Conservation (phyloP, 2,329 filamentous ascomycete species). For the Cladosporium sp. region DNA sequence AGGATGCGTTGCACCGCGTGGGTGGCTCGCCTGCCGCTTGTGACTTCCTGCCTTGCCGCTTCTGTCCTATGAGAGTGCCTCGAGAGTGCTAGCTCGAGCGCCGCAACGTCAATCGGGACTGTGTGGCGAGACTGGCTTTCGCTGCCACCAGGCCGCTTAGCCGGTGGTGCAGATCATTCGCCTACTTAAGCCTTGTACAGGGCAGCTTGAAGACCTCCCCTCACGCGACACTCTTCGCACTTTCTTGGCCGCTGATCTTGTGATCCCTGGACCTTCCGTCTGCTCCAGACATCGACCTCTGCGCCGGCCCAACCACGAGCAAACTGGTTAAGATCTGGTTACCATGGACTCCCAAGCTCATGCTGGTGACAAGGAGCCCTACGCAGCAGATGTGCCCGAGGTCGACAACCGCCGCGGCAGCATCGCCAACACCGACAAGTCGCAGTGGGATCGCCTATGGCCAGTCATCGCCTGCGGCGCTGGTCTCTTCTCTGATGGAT, state of each 20-base stretch:
- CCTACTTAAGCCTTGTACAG: background rate
- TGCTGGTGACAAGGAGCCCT: background rate
- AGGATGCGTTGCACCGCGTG: background rate
- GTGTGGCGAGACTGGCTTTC: too few relatives aligned
- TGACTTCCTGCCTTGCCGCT: background rate
- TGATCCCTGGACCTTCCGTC: background rate
- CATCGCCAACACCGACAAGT: constrained; percentile 20
- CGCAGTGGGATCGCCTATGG: constrained; percentile 51
- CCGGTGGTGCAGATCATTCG: background rate
- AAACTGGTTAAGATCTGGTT: background rate
- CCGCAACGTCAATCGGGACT: too few relatives aligned
- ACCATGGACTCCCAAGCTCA: background rate
- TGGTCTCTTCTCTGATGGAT: constrained; percentile 86
- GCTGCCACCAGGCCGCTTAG: too few relatives aligned
- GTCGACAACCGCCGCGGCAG: background rate
- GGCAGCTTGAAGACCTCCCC: background rate
- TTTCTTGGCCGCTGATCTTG: background rate
- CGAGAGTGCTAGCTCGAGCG: too few relatives aligned
- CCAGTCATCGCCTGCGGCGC: constrained; percentile 85
- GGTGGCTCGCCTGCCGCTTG: background rate
- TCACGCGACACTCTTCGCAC: background rate
- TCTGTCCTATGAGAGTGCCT: too few relatives aligned
- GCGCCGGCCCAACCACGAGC: background rate
- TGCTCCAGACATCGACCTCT: background rate
- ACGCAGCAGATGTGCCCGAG: background rate